Evolutionary conservation across 139 green algal species (phyloP).

Genomic region (Auxenochlorella pyrenoidosa): DNA sequence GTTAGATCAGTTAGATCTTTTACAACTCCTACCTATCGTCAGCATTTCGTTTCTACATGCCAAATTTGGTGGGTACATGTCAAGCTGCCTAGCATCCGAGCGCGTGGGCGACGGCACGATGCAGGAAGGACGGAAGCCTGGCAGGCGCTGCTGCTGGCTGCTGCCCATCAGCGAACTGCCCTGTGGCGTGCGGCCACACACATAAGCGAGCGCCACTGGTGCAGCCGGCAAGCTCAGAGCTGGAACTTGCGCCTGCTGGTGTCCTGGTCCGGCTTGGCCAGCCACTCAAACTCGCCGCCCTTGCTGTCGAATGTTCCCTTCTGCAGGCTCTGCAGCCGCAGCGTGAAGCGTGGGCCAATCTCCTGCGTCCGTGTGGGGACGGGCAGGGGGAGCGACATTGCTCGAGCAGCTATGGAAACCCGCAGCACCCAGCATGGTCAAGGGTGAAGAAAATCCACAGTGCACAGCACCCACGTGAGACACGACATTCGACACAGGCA

Average conservation of each 20-base stretch:
- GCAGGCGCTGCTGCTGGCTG: too few relatives aligned
- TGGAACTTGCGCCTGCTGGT: conserved; percentile 78
- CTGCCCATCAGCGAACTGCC: background rate
- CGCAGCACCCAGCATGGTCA: background rate
- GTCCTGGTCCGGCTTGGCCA: conserved; percentile 87
- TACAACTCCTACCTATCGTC: too few relatives aligned
- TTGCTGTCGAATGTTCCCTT: conserved; percentile 96
- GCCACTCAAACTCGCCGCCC: conserved; percentile 97
- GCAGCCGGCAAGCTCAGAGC: conserved; percentile 58
- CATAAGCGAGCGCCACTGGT: too few relatives aligned
- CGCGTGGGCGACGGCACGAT: background rate
- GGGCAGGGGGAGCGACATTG: too few relatives aligned
- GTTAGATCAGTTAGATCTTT: too few relatives aligned
- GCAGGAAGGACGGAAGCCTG: too few relatives aligned
- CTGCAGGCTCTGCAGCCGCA: conserved; percentile 93
- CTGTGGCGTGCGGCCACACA: too few relatives aligned
- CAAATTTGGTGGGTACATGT: too few relatives aligned
- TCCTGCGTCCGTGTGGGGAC: conserved; percentile 77
- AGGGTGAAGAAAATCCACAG: background rate
- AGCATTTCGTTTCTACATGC: too few relatives aligned
- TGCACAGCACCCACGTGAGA: background rate
- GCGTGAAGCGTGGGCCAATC: conserved; percentile 96
- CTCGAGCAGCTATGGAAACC: too few relatives aligned
- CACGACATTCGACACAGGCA: too few relatives aligned
- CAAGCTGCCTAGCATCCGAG: background rate